A percentile compares a stretch with the other conserved stretches of the same genome.
Conservation (phyloP, 768 basidiomycete genomes). For the Russula sp. region DNA sequence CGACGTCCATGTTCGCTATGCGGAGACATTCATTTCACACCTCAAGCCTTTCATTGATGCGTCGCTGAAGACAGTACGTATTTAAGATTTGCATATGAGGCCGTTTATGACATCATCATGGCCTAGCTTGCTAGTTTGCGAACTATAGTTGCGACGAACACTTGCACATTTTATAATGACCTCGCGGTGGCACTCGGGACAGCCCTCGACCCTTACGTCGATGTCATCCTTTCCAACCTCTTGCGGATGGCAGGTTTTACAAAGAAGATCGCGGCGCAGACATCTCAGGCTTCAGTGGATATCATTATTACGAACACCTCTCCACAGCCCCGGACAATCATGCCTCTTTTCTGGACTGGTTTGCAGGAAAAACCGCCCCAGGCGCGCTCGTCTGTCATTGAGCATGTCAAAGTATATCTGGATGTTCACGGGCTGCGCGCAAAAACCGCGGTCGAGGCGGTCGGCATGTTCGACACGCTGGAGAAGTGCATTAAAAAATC, state of each 20-base stretch:
- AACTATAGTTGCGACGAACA: constrained; percentile 80
- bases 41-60: constrained; percentile 78
- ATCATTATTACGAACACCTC: constrained; percentile 65
- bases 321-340: constrained; percentile 56
- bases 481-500: constrained; percentile 69
- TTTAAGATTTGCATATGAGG: neutral
- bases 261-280: constrained; percentile 85
- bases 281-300: constrained; percentile 67
- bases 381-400: constrained; percentile 55
- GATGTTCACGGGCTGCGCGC: constrained; percentile 61
- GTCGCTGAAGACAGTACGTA: constrained; percentile 74
- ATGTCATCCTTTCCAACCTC: constrained; percentile 65
- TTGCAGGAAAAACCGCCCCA: constrained; percentile 79
- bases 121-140: constrained; percentile 78
- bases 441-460: constrained; percentile 58
- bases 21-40: constrained; percentile 64
- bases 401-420: constrained; percentile 70
- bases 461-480: constrained; percentile 60
- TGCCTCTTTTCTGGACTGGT: constrained; percentile 60
- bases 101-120: constrained; percentile 4
- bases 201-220: constrained; percentile 72
- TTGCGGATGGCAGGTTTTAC: constrained; percentile 85
- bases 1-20: constrained; percentile 66
- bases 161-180: constrained; percentile 71
- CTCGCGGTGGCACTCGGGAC: constrained; percentile 59